These are phyloP conservation scores for Phytophthora niederhauseri DNA, from an alignment of 352 stramenopile genomes.

Conservation along the genomic window DNA sequence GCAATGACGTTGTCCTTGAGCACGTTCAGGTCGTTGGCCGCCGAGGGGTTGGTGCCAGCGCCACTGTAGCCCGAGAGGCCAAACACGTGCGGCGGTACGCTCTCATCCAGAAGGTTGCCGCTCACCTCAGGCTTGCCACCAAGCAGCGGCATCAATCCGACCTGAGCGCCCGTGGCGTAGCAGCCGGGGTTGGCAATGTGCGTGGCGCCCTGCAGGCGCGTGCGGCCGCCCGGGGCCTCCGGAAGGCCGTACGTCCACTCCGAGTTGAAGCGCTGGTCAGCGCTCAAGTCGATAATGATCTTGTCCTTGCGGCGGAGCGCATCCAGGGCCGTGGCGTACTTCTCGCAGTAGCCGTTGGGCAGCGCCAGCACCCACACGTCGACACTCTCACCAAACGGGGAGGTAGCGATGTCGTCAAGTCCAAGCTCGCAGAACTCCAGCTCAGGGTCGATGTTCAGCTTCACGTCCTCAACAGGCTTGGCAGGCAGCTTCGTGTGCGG, in stretches of 20 bases:
- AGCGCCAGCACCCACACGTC: slow-evolving; percentile 90
- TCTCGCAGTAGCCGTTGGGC: slow-evolving; percentile 86
- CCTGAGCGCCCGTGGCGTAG: slow-evolving; percentile 85
- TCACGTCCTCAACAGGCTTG: slow-evolving; percentile 44
- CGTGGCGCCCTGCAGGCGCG: slow-evolving; percentile 59
- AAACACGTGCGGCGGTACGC: slow-evolving; percentile 83
- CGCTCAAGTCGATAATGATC: slow-evolving; percentile 88
- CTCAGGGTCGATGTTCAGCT: slow-evolving; percentile 68
- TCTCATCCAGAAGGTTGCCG: slow-evolving; percentile 57
- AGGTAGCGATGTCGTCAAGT: slow-evolving; percentile 73
- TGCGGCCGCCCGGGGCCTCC: slow-evolving; percentile 71
- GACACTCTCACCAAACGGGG: slow-evolving; percentile 73
- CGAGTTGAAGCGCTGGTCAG: slow-evolving; percentile 90
- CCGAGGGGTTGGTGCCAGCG: slow-evolving; percentile 80
- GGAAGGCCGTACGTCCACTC: slow-evolving; percentile 88
- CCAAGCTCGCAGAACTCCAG: slow-evolving; percentile 87
- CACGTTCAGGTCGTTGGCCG: slow-evolving; percentile 81
- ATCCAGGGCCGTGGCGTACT: slow-evolving; percentile 78
- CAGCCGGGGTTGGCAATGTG: slow-evolving; percentile 91
- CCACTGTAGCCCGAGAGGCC: slow-evolving; percentile 91
- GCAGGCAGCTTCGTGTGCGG: slow-evolving; percentile 80
- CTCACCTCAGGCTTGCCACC: slow-evolving; percentile 64
- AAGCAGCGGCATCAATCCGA: slow-evolving; percentile 82
- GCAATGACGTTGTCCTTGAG: slow-evolving; percentile 89
- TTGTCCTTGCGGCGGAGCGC: slow-evolving; percentile 73